Evolutionary conservation across 2,329 filamentous ascomycete species (phyloP).

Genomic region (Arthrinium phaeospermum): DNA sequence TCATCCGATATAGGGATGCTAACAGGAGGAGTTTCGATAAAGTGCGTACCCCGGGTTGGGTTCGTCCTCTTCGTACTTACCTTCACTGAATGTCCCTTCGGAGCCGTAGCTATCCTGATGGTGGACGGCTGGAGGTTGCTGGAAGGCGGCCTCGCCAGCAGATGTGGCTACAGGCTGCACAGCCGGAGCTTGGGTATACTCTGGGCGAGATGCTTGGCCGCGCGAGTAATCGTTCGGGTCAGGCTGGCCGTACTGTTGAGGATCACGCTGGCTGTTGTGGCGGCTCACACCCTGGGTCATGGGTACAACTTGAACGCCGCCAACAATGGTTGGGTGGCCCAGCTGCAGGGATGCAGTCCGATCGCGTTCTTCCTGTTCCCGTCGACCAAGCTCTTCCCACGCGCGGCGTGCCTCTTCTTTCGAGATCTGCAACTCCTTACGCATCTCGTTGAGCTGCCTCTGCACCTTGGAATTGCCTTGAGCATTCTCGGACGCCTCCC

Average conservation of each 20-base stretch:
- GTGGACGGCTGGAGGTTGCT: slow-evolving; percentile 47
- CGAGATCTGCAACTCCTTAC: slow-evolving; percentile 89
- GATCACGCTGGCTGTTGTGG: slow-evolving; percentile 51
- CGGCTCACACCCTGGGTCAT: slow-evolving; percentile 77
- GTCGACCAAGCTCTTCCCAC: slow-evolving; percentile 94
- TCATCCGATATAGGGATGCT: slow-evolving; percentile 29
- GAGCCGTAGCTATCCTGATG: slow-evolving; percentile 59
- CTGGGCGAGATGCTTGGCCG: slow-evolving; percentile 40
- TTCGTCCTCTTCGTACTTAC: slow-evolving; percentile 72
- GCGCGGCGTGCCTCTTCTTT: slow-evolving; percentile 94
- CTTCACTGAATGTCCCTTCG: slow-evolving; percentile 70
- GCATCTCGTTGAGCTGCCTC: slow-evolving; percentile 86
- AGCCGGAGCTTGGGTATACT: slow-evolving; percentile 49
- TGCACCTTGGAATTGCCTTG: slow-evolving; percentile 73
- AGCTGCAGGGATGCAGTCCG: slow-evolving; percentile 83
- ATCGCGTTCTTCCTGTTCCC: slow-evolving; percentile 92
- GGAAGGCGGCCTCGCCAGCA: slow-evolving; percentile 47
- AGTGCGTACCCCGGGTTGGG: slow-evolving; percentile 59
- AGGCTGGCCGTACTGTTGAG: slow-evolving; percentile 39
- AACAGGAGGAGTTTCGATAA: slow-evolving; percentile 58
- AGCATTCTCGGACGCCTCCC: slow-evolving; percentile 69
- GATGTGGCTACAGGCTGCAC: slow-evolving; percentile 47
- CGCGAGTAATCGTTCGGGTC: slow-evolving; percentile 40
- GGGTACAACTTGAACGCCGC: slow-evolving; percentile 93
- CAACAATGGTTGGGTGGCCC: slow-evolving; percentile 86